A percentile compares a stretch with the other conserved stretches of the same genome.
Conservation (phyloP, 768 basidiomycete species). For the Rhodocollybia butyracea region DNA sequence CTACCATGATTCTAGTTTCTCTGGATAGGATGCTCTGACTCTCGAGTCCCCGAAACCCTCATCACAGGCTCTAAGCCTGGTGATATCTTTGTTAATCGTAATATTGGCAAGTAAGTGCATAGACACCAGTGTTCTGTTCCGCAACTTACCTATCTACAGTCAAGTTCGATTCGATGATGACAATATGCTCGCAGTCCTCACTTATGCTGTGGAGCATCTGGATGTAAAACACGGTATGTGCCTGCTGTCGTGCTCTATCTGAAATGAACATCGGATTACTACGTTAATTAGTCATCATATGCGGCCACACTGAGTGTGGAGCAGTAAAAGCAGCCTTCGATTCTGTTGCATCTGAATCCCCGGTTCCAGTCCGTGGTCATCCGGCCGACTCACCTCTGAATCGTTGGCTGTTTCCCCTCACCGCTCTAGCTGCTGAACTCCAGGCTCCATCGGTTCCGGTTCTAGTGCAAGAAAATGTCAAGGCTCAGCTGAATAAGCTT, state of each 20-base stretch:
- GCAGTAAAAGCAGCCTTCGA: slow-evolving; percentile 59
- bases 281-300: slow-evolving; percentile 63
- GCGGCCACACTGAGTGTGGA: slow-evolving; percentile 82
- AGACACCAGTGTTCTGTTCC: not conserved
- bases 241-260: slow-evolving; percentile 29
- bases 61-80: slow-evolving; percentile 69
- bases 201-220: slow-evolving; percentile 67
- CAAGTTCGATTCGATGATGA: slow-evolving; percentile 74
- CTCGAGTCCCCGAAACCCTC: slow-evolving; percentile 79
- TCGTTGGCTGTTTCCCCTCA: slow-evolving; percentile 72
- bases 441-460: slow-evolving; percentile 34
- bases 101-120: slow-evolving; percentile 76
- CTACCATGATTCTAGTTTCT: slow-evolving; percentile 42
- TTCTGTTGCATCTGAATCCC: slow-evolving; percentile 20
- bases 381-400: slow-evolving; percentile 48
- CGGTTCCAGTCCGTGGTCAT: slow-evolving; percentile 26
- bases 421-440: slow-evolving; percentile 45
- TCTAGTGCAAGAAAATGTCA: slow-evolving; percentile 60
- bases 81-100: slow-evolving; percentile 80
- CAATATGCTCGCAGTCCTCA: slow-evolving; percentile 66
- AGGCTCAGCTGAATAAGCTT: slow-evolving; percentile 48
- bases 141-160: slow-evolving; percentile 29
- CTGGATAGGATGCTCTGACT: slow-evolving; percentile 85
- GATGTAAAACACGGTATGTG: slow-evolving; percentile 75
- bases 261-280: slow-evolving; percentile 28